A percentile compares a stretch with the other conserved stretches of the same genome.
phyloP scores from a whole-genome alignment of 257 asterid genomes.

The Thymus quinquecostatus region DNA sequence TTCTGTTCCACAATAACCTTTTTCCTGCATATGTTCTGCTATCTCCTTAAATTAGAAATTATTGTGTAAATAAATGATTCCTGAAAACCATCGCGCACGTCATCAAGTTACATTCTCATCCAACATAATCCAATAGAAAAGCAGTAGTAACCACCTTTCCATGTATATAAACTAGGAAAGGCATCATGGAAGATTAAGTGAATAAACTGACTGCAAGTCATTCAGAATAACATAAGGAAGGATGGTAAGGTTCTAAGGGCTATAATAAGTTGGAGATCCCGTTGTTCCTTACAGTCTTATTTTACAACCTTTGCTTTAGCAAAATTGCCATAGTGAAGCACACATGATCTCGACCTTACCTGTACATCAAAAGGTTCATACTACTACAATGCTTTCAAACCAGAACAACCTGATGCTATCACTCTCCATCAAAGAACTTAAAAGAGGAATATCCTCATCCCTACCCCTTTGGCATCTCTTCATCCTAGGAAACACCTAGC shows the following conservation, averaged over 20 bases:
- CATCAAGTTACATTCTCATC: not conserved
- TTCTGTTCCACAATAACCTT: not conserved
- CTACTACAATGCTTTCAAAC: not conserved
- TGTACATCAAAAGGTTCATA: constrained; percentile 2
- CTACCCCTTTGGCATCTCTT: not conserved
- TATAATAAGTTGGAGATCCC: not conserved
- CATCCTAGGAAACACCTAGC: constrained; percentile 1
- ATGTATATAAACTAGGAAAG: not conserved
- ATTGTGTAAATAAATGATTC: not conserved
- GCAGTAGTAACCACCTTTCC: not conserved
- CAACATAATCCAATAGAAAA: not conserved
- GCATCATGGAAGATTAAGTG: not conserved
- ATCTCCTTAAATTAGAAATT: not conserved
- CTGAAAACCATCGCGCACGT: constrained; percentile 8
- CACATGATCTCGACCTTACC: not conserved
- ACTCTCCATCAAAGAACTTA: constrained; percentile 5
- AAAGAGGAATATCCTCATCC: constrained; percentile 1
- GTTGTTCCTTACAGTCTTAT: not conserved
- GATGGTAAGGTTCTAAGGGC: not conserved
- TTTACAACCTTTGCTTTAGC: constrained; percentile 6
- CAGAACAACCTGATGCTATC: not conserved
- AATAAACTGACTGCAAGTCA: not conserved
- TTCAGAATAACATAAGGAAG: not conserved
- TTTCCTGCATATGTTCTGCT: not conserved
- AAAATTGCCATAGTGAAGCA: not conserved